These are phyloP conservation scores for Hordeum pubiflorum DNA, from an alignment of 202 grass and related monocot genomes.

Conservation along the genomic window DNA sequence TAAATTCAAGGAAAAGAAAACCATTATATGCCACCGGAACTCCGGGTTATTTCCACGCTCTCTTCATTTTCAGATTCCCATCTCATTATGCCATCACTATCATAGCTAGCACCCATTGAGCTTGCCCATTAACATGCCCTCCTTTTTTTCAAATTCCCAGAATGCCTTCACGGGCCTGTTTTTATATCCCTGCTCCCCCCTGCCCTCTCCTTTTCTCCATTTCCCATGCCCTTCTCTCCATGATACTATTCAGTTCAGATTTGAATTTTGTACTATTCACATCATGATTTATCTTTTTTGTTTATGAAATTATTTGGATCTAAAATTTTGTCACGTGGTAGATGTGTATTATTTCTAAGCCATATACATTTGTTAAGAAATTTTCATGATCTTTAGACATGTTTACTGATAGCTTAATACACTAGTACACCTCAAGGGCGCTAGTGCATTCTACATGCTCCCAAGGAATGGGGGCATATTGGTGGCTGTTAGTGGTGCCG, in stretches of 20 bases:
- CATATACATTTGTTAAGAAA: background rate
- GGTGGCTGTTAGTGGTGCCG: background rate
- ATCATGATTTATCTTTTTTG: background rate
- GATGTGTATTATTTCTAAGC: background rate
- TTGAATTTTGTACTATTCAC: background rate
- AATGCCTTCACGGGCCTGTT: background rate
- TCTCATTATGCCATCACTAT: background rate
- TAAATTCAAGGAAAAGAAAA: slow-evolving; percentile 1
- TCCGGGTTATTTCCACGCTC: background rate
- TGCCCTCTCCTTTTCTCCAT: background rate
- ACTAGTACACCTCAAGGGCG: background rate
- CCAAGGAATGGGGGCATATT: background rate
- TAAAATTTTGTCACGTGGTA: background rate
- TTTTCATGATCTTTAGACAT: background rate
- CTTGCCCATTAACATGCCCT: background rate
- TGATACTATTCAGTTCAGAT: background rate
- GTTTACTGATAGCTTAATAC: background rate
- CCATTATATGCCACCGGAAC: background rate
- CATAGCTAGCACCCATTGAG: background rate
- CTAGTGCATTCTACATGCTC: background rate
- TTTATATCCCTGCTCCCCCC: background rate
- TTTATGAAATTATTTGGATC: background rate
- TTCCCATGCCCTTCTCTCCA: background rate
- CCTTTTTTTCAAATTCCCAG: background rate
- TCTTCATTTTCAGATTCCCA: background rate